Evolutionary conservation across 2,329 filamentous ascomycete species (phyloP).

Genomic region (Cryphonectria carpinicola): DNA sequence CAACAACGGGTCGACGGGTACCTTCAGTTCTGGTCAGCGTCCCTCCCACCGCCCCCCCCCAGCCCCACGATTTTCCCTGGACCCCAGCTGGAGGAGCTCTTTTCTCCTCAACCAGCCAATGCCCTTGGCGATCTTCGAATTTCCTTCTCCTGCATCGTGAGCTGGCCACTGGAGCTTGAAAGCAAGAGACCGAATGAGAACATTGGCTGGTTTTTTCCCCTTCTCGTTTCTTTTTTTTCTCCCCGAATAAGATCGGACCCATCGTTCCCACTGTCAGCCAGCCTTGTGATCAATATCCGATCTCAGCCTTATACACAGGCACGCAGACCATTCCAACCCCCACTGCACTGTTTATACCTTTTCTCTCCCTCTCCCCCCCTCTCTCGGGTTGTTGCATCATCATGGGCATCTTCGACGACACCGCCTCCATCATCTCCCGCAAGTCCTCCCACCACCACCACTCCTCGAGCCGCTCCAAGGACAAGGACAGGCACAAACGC

Average conservation of each 20-base stretch:
- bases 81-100: constrained; percentile 14
- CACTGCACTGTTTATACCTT: neutral
- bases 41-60: constrained; percentile 9
- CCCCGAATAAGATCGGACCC: constrained; percentile 14
- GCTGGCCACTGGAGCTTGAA: constrained; percentile 17
- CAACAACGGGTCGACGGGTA: neutral
- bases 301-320: constrained; percentile 8
- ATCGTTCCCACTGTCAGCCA: neutral
- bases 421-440: constrained; percentile 37
- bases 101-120: constrained; percentile 16
- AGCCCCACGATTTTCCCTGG: constrained; percentile 29
- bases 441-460: constrained; percentile 30
- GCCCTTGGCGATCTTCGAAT: constrained; percentile 14
- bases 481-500: constrained; percentile 33
- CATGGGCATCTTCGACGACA: constrained; percentile 43
- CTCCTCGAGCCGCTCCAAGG: constrained; percentile 23
- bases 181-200: neutral
- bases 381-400: neutral
- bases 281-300: neutral
- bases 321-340: neutral
- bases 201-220: constrained; percentile 10
- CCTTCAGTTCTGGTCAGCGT: neutral
- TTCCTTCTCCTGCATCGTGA: constrained; percentile 19
- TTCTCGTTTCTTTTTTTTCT: neutral
- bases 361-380: neutral